Percentiles rank a stretch among this genome's conserved stretches.
These are phyloP conservation scores for Bipolaris sorokiniana DNA, from an alignment of 2,329 filamentous ascomycete species.

Conservation along the genomic window DNA sequence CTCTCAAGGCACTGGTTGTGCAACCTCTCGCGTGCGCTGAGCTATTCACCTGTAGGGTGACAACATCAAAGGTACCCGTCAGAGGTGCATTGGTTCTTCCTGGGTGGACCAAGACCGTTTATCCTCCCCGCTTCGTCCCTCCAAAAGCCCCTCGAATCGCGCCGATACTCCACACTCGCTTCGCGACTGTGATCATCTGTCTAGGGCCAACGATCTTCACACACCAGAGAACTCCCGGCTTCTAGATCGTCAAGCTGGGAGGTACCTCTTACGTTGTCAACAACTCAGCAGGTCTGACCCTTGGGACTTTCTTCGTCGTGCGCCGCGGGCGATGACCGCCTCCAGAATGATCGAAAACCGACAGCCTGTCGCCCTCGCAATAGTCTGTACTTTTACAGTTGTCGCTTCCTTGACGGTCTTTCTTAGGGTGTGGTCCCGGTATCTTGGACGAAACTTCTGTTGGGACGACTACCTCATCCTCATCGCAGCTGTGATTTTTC, in stretches of 20 bases:
- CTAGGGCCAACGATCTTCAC: conserved; percentile 13
- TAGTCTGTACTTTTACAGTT: conserved; percentile 38
- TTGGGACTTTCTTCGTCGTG: not conserved
- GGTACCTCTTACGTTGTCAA: not conserved
- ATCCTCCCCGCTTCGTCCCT: not conserved
- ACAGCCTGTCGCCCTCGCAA: conserved; percentile 34
- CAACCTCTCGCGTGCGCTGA: conserved; percentile 3
- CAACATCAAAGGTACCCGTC: not conserved
- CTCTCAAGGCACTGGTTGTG: conserved; percentile 2
- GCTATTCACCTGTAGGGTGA: not conserved
- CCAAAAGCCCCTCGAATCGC: conserved; percentile 1
- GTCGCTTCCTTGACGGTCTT: conserved; percentile 38
- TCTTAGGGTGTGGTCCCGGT: conserved; percentile 36
- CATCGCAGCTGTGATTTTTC: conserved; percentile 30
- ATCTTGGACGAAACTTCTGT: conserved; percentile 39
- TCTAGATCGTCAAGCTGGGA: not conserved
- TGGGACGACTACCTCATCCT: conserved; percentile 46
- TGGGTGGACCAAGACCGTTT: conserved; percentile 2
- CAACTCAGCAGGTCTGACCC: not conserved
- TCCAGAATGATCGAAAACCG: conserved; percentile 35
- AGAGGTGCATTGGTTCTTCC: conserved; percentile 3
- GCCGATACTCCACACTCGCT: conserved; percentile 9
- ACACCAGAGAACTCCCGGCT: not conserved
- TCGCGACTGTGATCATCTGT: conserved; percentile 4
- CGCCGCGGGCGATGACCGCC: not conserved